Base-by-base conservation (phyloP, 345 rosid genomes). In the Linum lewisii region DNA sequence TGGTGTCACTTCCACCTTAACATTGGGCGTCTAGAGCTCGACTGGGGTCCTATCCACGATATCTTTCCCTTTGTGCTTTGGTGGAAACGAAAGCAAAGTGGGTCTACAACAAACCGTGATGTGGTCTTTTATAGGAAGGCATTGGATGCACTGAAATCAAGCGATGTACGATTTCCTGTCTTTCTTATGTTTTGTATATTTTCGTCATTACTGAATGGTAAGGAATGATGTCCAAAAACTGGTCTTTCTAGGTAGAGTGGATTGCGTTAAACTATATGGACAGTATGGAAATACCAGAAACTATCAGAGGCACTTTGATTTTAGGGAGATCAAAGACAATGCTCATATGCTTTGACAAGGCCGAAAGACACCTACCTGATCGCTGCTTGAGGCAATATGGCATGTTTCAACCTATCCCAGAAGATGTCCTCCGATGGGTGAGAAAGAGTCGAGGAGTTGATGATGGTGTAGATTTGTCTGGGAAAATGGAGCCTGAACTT, bases 341-440 rank as follows among this genome's bases (percentile, higher is more conserved):
- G 96, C 77, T 92, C 66, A 83, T 92, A 67, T 92, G 96, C 69
- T 92, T 88, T 63, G 98, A 88, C 75, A 92, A 92, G 88, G 96
- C 98, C 18, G 96, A 92, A 78, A 86, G 99, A 68, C 99, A 93
- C 72, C 88, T 93, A 5, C 94, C 97, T 62, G 87, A 89, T 75
- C 97, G 99, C 63, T 87, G 95, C 70, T 74, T 88, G 44, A 83
- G 95, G 75, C 97, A 93, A 53, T 86, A 80, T 59, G 91, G 84
- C 50, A 71, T 79, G 81, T 62, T 73, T 54, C 99, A 88, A 76
- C 72, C 81, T 11, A 82, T 93, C 66, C 99, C 99, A 1, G 89
- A 77, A 63, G 90, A 83, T 65, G 99, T 93, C 66, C 77, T 60
- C 23, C 85, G 71, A 65, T 92, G 98, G 98, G 83, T 88, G 63